phyloP scores from a whole-genome alignment of 2,329 filamentous ascomycete genomes.

The Corynespora cassiicola region DNA sequence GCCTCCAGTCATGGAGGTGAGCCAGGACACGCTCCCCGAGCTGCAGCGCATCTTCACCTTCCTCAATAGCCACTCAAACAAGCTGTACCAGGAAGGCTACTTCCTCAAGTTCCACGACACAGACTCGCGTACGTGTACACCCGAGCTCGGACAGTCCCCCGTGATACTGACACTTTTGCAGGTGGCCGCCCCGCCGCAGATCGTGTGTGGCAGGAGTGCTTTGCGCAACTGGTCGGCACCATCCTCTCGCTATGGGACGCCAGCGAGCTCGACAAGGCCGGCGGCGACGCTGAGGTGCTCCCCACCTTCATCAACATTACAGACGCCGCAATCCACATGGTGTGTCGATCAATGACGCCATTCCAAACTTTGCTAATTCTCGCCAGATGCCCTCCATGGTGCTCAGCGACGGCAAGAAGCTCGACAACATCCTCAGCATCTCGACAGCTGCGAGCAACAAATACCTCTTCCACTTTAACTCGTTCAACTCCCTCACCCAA shows the following conservation, averaged over 20 bases:
- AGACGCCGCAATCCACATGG: constrained; percentile 98
- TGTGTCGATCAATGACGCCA: constrained; percentile 49
- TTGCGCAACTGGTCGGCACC: constrained; percentile 94
- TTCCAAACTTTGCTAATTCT: constrained; percentile 20
- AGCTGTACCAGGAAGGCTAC: constrained; percentile 97
- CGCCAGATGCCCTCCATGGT: constrained; percentile 73
- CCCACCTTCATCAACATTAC: constrained; percentile 96
- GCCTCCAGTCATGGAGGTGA: constrained; percentile 84
- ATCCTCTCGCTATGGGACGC: constrained; percentile 97
- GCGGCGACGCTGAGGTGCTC: constrained; percentile 82
- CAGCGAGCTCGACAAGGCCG: constrained; percentile 84
- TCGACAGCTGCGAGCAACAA: constrained; percentile 96
- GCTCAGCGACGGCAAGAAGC: constrained; percentile 80
- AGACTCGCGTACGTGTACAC: constrained; percentile 79
- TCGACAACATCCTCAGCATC: constrained; percentile 94
- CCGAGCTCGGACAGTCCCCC: too few species aligned
- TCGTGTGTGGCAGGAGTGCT: constrained; percentile 93
- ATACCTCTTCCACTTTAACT: constrained; percentile 96
- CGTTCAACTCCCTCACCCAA: constrained; percentile 87
- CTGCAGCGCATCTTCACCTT: constrained; percentile 92
- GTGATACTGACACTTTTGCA: constrained; percentile 50
- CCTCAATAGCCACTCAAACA: constrained; percentile 93
- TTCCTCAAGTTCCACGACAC: constrained; percentile 96
- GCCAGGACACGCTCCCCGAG: constrained; percentile 86
- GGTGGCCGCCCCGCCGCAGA: constrained; percentile 87